These are phyloP conservation scores for Lipomyces mesembrius DNA, from an alignment of 805 yeast genomes.

Conservation along the genomic window DNA sequence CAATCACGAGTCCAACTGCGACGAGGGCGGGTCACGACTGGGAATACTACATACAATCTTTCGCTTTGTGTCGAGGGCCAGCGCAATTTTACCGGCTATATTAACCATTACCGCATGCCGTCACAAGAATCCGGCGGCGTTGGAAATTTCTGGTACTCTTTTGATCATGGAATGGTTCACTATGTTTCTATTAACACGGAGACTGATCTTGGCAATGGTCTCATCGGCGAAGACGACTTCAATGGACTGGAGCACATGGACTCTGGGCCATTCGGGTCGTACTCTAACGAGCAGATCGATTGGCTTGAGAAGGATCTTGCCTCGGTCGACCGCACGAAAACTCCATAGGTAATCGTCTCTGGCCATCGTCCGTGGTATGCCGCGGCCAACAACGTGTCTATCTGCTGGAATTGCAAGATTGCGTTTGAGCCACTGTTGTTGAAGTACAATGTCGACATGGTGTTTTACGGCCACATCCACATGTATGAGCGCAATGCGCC, in stretches of 20 bases:
- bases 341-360: constrained; percentile 40
- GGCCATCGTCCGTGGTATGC: constrained; percentile 47
- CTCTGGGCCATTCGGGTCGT: constrained; percentile 39
- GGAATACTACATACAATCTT: constrained; percentile 19
- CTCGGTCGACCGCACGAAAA: constrained; percentile 41
- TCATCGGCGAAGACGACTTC: constrained; percentile 33
- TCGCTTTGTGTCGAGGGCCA: constrained; percentile 37
- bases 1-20: constrained; percentile 38
- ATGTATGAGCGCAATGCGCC: constrained; percentile 35
- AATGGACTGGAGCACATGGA: constrained; percentile 33
- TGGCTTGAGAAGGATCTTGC: constrained; percentile 44
- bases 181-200: constrained; percentile 43
- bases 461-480: constrained; percentile 35
- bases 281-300: constrained; percentile 40
- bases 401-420: constrained; percentile 35
- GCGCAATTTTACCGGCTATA: constrained; percentile 43
- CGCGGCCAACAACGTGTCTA: constrained; percentile 38
- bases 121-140: constrained; percentile 40
- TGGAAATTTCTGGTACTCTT: constrained; percentile 46
- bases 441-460: constrained; percentile 33
- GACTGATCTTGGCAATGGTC: constrained; percentile 40
- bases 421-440: constrained; percentile 35
- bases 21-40: constrained; percentile 31
- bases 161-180: constrained; percentile 45
- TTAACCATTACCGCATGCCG: constrained; percentile 44